Base-by-base conservation (phyloP, 805 yeast genomes). In the Pichia paraexigua region DNA sequence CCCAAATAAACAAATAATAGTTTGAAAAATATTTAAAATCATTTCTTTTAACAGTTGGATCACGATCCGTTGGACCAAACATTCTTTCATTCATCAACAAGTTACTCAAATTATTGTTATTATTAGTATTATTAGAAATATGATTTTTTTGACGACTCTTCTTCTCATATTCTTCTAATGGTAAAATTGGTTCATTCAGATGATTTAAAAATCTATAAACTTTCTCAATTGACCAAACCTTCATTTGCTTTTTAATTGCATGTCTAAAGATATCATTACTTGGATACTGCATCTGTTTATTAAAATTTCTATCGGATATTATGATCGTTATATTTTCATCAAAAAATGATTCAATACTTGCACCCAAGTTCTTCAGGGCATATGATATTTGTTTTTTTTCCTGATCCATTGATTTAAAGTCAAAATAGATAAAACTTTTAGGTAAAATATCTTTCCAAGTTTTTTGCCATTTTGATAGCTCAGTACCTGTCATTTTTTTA, bases 181-280 rank as follows among this genome's bases (percentile, higher is more conserved):
- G 63, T 4, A 63, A 63, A 18, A 63, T 53, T 13, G 67, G 61
- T 49, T 61, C 81, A 46, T 80, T 82, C 59, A 87, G 69, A 64
- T 87, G 80, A 54, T 75, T 77, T 65, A 90, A 74, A 61, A 91
- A 91, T 48, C 96, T 71, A 60, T 82, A 77, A 2, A 91, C 89
- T 66, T 91, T 92, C 51, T 88, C 95, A 60, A 79, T 83, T 41
- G 84, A 80, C 97, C 97, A 92, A 24, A 91, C 85, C 65, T 91
- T 88, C 65, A 85, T 78, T 54, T 79, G 80, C 48, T 74, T 75
- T 46, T 71, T 73, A 32, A 69, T 65, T 6, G 91, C 95, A 55
- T 80, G 76, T 49, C 77, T 72, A 58, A 89, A 77, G 10, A 88
- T 80, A 63, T 91, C 95, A 53, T 78, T 66, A 59, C 67, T 55